phyloP scores from a whole-genome alignment of 2,329 filamentous ascomycete genomes.

The Verticillium alfalfae region DNA sequence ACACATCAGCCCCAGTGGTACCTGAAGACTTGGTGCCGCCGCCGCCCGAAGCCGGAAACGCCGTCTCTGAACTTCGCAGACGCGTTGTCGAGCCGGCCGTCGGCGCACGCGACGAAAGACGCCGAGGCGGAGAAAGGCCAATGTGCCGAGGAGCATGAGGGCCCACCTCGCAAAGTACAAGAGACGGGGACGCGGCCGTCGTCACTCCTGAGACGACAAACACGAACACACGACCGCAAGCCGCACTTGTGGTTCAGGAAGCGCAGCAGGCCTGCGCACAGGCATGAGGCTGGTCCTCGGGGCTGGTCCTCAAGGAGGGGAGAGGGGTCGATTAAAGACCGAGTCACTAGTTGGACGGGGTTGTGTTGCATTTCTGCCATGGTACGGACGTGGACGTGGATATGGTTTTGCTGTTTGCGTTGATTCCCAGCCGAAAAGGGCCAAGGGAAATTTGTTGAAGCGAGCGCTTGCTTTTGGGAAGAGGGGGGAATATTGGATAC shows the following conservation, averaged over 20 bases:
- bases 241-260: neutral
- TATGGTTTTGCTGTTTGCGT: too few species aligned
- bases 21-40: neutral
- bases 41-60: neutral
- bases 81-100: neutral
- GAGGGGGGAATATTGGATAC: neutral
- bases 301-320: too few species aligned
- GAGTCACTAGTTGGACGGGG: too few species aligned
- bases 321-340: too few species aligned
- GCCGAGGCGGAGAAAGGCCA: neutral
- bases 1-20: neutral
- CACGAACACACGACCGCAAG: neutral
- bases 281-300: too few species aligned
- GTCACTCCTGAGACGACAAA: neutral
- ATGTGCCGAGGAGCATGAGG: neutral
- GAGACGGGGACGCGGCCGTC: neutral
- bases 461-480: neutral
- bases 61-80: neutral
- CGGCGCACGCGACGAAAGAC: neutral
- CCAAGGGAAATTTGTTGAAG: neutral
- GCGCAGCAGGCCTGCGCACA: neutral
- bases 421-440: neutral
- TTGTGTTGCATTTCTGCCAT: too few species aligned
- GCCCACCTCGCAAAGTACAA: neutral
- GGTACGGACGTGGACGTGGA: too few species aligned